A percentile compares a stretch with the other conserved stretches of the same genome.
These are phyloP conservation scores for Ophiognomonia clavigignenti-juglandacearum DNA, from an alignment of 2,329 filamentous ascomycete genomes.

Conservation along the genomic window DNA sequence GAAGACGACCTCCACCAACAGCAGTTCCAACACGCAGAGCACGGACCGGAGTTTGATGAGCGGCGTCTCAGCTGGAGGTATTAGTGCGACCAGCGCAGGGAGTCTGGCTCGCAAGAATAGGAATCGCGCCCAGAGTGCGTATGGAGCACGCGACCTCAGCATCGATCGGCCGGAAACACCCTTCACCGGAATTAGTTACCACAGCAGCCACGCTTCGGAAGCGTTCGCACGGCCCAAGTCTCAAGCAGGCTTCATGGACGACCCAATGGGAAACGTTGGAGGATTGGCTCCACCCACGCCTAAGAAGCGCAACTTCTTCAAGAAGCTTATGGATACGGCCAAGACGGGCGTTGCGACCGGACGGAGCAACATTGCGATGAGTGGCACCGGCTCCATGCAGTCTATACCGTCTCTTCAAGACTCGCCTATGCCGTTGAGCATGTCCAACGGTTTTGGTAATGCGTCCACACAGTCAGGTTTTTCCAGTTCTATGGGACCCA, in stretches of 20 bases:
- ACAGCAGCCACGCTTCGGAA: constrained; percentile 76
- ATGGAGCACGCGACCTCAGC: constrained; percentile 56
- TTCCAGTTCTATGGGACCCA: constrained; percentile 25
- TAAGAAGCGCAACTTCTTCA: constrained; percentile 87
- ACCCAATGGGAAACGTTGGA: constrained; percentile 66
- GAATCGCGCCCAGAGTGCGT: constrained; percentile 57
- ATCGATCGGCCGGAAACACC: constrained; percentile 55
- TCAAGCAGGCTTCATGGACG: constrained; percentile 60
- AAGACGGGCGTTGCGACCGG: constrained; percentile 91
- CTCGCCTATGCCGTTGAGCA: constrained; percentile 38
- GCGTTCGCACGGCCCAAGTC: constrained; percentile 53
- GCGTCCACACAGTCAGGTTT: constrained; percentile 25
- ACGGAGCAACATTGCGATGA: constrained; percentile 72
- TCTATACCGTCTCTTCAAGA: constrained; percentile 21
- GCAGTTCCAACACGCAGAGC: constrained; percentile 66
- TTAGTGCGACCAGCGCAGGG: constrained; percentile 92
- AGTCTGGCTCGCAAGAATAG: constrained; percentile 77
- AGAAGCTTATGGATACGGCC: constrained; percentile 88
- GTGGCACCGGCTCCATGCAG: constrained; percentile 38
- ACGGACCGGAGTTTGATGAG: constrained; percentile 91
- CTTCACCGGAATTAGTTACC: constrained; percentile 79
- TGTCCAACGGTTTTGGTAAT: constrained; percentile 28
- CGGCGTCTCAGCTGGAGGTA: constrained; percentile 80
- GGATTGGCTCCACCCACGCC: constrained; percentile 70
- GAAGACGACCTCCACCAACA: constrained; percentile 71